These are phyloP conservation scores for Sporothrix brunneoviolacea DNA, from an alignment of 2,329 filamentous ascomycete species.

Conservation along the genomic window DNA sequence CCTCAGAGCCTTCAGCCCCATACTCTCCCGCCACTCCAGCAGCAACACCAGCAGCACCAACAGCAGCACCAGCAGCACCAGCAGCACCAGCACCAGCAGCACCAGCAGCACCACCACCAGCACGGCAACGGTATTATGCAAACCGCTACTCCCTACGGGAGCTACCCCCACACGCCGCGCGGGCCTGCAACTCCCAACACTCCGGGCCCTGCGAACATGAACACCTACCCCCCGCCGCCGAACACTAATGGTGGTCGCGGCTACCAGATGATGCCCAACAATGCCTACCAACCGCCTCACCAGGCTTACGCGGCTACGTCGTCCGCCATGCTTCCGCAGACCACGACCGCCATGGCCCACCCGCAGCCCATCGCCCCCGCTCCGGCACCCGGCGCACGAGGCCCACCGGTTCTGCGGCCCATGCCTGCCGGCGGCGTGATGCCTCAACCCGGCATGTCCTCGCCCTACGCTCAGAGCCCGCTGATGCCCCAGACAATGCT, in stretches of 20 bases:
- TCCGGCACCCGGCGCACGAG: slow-evolving; percentile 48
- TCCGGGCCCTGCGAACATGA: slow-evolving; percentile 49
- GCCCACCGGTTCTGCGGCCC: slow-evolving; percentile 56
- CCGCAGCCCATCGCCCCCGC: slow-evolving; percentile 72
- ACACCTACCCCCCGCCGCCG: slow-evolving; percentile 43
- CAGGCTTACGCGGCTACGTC: slow-evolving; percentile 50
- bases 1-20: slow-evolving; percentile 23
- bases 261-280: slow-evolving; percentile 48
- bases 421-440: slow-evolving; percentile 63
- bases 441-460: slow-evolving; percentile 49
- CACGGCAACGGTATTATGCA: slow-evolving; percentile 41
- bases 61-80: slow-evolving; percentile 31
- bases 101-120: slow-evolving; percentile 24
- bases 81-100: slow-evolving; percentile 18
- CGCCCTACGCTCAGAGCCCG: slow-evolving; percentile 52
- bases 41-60: slow-evolving; percentile 36
- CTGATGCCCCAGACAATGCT: slow-evolving; percentile 52
- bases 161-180: slow-evolving; percentile 55
- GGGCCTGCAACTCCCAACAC: slow-evolving; percentile 58
- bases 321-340: slow-evolving; percentile 57
- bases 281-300: slow-evolving; percentile 44
- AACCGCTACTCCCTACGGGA: slow-evolving; percentile 44
- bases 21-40: slow-evolving; percentile 27
- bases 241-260: slow-evolving; percentile 42
- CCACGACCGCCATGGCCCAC: slow-evolving; percentile 60